Conservation (phyloP, 192 early-diverging fungal species). For the Coemansia pectinata region DNA sequence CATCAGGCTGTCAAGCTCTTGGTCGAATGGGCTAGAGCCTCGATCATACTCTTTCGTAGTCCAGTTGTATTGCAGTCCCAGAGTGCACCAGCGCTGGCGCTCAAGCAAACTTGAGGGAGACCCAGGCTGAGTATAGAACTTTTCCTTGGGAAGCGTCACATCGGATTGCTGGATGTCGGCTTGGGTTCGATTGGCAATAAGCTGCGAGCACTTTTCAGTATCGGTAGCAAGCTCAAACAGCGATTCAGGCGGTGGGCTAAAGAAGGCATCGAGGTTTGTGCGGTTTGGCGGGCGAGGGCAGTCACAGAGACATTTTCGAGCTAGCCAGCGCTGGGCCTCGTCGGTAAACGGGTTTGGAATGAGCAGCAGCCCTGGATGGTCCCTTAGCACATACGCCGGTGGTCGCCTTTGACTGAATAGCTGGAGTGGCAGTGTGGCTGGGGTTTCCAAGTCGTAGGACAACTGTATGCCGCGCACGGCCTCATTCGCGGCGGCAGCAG, state of each 20-base stretch:
- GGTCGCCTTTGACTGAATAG: conserved; percentile 29
- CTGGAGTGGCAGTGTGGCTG: conserved; percentile 18
- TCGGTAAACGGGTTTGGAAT: conserved; percentile 79
- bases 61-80: conserved; percentile 83
- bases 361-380: conserved; percentile 71
- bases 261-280: conserved; percentile 90
- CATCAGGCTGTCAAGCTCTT: conserved; percentile 61
- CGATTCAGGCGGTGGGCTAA: conserved; percentile 62
- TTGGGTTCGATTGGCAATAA: conserved; percentile 35
- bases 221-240: conserved; percentile 45
- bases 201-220: conserved; percentile 51
- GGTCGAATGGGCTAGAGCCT: conserved; percentile 64
- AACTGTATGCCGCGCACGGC: conserved; percentile 27
- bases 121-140: conserved; percentile 27
- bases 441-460: conserved; percentile 26
- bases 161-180: conserved; percentile 29
- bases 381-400: conserved; percentile 35
- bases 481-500: neutral
- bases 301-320: conserved; percentile 73
- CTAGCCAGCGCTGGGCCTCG: conserved; percentile 66
- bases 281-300: conserved; percentile 79
- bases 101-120: conserved; percentile 16
- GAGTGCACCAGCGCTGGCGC: conserved; percentile 70
- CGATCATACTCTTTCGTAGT: conserved; percentile 72
- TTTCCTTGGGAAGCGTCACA: conserved; percentile 33